A percentile compares a stretch with the other conserved stretches of the same genome.
Conservation (phyloP, 2,329 filamentous ascomycete genomes). For the Phialocephala subalpina region DNA sequence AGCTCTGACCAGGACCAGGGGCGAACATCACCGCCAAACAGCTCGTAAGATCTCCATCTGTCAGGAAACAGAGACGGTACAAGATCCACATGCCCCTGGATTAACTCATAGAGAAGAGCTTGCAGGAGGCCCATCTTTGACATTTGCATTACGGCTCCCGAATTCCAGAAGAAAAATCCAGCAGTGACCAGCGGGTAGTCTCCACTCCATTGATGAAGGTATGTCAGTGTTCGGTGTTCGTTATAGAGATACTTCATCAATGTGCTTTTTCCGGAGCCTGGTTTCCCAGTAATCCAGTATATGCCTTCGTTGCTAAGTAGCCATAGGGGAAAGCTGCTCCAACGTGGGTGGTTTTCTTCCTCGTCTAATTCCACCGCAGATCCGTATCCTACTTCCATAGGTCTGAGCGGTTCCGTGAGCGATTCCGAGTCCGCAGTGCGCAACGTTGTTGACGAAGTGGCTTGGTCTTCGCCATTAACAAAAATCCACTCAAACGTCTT, state of each 20-base stretch:
- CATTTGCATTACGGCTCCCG: constrained; percentile 2
- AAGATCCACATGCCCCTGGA: not conserved
- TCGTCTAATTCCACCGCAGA: no score
- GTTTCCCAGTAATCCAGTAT: not conserved
- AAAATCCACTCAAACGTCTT: no score
- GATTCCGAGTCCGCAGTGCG: no score
- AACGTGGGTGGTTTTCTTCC: no score
- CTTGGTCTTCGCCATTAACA: no score
- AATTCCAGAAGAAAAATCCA: constrained; percentile 7
- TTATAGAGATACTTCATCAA: not conserved
- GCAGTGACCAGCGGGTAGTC: not conserved
- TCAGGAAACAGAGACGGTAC: not conserved
- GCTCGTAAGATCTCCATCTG: constrained; percentile 8
- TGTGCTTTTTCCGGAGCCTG: not conserved
- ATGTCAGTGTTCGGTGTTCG: not conserved
- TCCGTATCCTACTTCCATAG: no score
- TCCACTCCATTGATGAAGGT: not conserved
- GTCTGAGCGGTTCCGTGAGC: no score
- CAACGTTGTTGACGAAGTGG: no score
- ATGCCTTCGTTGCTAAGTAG: not conserved
- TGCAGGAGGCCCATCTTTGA: constrained; percentile 3
- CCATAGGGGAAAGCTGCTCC: not conserved
- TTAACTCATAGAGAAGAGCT: not conserved
- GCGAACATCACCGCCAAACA: constrained; percentile 2
- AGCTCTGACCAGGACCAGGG: not conserved